A percentile compares a stretch with the other conserved stretches of the same genome.
Evolutionary conservation across 1,284 basidiomycete species (phyloP).

Genomic region (Ceratobasidium sp.): DNA sequence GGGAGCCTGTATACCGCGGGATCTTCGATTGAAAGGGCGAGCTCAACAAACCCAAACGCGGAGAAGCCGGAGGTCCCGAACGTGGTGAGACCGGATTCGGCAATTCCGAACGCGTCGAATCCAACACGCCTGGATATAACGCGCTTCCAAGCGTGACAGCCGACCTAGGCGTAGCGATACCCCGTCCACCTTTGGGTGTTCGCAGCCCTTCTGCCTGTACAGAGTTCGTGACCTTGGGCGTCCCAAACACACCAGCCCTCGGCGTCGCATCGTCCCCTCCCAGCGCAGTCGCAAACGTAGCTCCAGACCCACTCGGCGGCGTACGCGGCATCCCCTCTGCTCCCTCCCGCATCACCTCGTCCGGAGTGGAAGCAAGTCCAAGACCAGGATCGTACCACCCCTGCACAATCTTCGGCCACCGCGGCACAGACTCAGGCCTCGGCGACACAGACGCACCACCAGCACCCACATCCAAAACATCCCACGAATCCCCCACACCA

Average conservation of each 20-base stretch:
- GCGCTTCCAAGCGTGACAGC: background rate
- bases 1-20: constrained; percentile 32
- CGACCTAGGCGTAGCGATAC: constrained; percentile 1
- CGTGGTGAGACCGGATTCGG: background rate
- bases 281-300: background rate
- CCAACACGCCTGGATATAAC: background rate
- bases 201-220: background rate
- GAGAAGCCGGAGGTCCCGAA: background rate
- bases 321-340: constrained; percentile 7
- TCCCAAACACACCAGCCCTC: background rate
- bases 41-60: background rate
- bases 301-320: background rate
- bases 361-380: too few species aligned
- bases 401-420: constrained; percentile 33
- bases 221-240: background rate
- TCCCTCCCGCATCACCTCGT: constrained; percentile 4
- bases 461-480: background rate
- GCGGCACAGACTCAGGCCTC: constrained; percentile 25
- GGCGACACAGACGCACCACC: background rate
- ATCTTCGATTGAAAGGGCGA: constrained; percentile 35
- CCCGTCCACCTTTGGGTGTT: constrained; percentile 9
- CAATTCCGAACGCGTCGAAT: background rate
- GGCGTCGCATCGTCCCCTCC: background rate
- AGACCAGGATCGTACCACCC: constrained; percentile 9
- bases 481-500: background rate